Base-by-base conservation (phyloP, 768 basidiomycete genomes). In the Suillus occidentalis region DNA sequence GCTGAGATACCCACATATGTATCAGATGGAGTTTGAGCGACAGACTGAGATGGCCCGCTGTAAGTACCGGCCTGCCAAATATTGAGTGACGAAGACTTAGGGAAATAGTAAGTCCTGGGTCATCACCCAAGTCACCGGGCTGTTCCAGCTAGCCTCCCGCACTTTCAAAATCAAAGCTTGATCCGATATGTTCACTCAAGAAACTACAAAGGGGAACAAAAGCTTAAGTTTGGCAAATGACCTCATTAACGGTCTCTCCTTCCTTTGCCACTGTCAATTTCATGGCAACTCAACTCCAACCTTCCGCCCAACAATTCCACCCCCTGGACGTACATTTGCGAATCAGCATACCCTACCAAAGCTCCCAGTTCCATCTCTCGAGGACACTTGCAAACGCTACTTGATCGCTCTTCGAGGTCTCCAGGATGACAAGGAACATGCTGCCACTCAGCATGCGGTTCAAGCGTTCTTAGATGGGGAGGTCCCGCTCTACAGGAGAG, bases 301-400 rank as follows among this genome's bases (percentile, higher is more conserved):
- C 22, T 69, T 73, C 42, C 56, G 57, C 42, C 37, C 61, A 10
- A 62, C 50, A 20, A 64, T 66, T n/a, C 67, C 68, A 3, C 59
- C 64, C 0, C 60, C 69, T 6, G 69, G 69, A 25, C 37, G 62
- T 49, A 92, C 91, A 0, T 86, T 90, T 68, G 80, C 87, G 1
- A 79, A 77, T 61, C 91, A 93, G 73, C 74, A 80, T 62, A 80
- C 84, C 68, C 86, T 99, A 2, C 95, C 97, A n/a, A 94, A 91
- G 78, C 83, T 99, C 12, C 97, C 97, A 2, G 87, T 99, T 62
- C 97, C 97, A 12, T 82, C 89, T 4, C 85, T 99, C 49, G 88
- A 94, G 71, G 95, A 96, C 61, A 94, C 95, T 1, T 91, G 91
- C 74, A 77, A 80, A 62, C 84, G 92, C 18, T 99, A 99, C 71